A percentile compares a stretch with the other conserved stretches of the same genome.
These are phyloP conservation scores for Xanthoconium stramineum DNA, from an alignment of 768 basidiomycete species.

Conservation along the genomic window DNA sequence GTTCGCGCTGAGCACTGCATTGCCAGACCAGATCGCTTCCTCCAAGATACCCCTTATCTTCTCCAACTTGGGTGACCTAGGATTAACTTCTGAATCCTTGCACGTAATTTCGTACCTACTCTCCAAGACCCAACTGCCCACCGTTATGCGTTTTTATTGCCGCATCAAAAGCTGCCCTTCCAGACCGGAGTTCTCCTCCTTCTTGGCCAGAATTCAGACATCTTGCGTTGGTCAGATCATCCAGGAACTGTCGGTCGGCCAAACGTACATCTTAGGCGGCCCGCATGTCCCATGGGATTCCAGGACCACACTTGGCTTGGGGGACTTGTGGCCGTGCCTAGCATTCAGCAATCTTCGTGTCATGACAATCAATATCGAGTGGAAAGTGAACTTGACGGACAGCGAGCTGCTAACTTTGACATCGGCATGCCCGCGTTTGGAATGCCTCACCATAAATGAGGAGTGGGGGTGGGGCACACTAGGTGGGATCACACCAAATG, in stretches of 20 bases:
- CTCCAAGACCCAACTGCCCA: background rate
- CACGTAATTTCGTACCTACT: background rate
- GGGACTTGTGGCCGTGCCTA: background rate
- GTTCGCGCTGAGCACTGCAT: too few species aligned
- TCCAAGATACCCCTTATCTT: background rate
- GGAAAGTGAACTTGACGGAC: background rate
- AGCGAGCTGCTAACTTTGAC: background rate
- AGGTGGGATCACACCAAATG: too few species aligned
- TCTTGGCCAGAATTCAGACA: background rate
- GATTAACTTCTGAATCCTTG: background rate
- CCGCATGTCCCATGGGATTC: background rate
- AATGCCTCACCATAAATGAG: background rate
- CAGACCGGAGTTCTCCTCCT: background rate
- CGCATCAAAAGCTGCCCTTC: background rate
- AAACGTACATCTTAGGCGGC: background rate
- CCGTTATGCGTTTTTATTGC: background rate
- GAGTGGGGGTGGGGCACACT: too few species aligned
- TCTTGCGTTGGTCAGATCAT: background rate
- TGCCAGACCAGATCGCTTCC: too few species aligned
- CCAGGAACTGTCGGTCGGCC: background rate
- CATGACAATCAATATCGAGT: background rate
- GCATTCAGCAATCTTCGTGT: background rate
- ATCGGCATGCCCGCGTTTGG: background rate
- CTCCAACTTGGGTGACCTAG: background rate
- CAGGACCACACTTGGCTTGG: background rate